Evolutionary conservation across 2,329 filamentous ascomycete genomes (phyloP), one percentile per base, ranked within the genome.

Genomic region (Ampelomyces quisqualis): DNA sequence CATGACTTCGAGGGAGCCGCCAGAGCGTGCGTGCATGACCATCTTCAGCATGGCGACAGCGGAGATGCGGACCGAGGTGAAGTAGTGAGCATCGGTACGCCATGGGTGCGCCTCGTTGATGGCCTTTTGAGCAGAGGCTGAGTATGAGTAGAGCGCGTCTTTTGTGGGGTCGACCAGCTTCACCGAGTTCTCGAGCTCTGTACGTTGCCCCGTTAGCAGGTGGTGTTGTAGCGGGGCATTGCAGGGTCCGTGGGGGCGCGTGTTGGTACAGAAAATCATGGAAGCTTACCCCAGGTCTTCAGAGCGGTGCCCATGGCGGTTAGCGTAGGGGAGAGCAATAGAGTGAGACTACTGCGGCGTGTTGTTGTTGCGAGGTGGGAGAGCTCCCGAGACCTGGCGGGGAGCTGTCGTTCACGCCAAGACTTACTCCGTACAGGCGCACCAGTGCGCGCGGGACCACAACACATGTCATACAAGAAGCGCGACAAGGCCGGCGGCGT

Each of bases 11-110:
- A 97, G 79, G 19, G 81, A 82, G 42, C 93, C 91, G 52, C 93
- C 93, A 0, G 89, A 90, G n/a, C 93, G 87, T 7, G 93, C 93
- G 68, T 98, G 93, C 88, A 96, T 97, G 51, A 94, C 89, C 93
- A 98, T 98, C 74, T 98, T 98, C 57, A 97, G 81, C 44, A 98
- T 80, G 4, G 93, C 93, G 9, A 95, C 85, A 43, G 93, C 90
- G 37, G 88, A 94, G 70, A 98, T 91, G 60, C 90, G 88, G 32
- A 97, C 89, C 38, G 86, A 80, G 67, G 91, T 94, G 80, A 97
- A 98, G 76, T 96, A 84, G 69, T 89, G 79, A 0, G 86, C 84
- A 63, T 96, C 84, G 32, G 74, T 75, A 34, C 73, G 74, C 93
- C 93, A 97, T 47, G 90, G 90, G 38, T 79, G 79, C 15, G 77